Evolutionary conservation across 371 early-diverging fungal species (phyloP), one percentile per base, ranked within the genome.

Genomic region (Cladochytrium tenue): DNA sequence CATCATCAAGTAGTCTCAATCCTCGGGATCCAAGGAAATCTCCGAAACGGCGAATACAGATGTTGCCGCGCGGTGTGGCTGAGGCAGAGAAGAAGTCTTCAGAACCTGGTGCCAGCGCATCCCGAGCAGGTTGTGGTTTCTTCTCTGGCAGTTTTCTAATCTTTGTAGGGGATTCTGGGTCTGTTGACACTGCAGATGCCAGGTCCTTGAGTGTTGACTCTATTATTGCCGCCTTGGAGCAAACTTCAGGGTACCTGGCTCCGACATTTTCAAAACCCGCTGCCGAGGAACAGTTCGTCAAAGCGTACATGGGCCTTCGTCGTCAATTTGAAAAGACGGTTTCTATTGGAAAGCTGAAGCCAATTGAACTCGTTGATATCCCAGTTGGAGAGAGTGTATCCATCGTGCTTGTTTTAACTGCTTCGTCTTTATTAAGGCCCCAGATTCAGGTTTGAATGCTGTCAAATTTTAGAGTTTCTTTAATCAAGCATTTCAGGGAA

Each of bases 241-340:
- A 83, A 34, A 82, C 80, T 2, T 86, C 88, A 10, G 85, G 89
- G 62, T 72, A 82, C 0, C 63, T 79, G 1, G 87, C 89, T 10
- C 91, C 92, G 20, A 63, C 88, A 43, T 95, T 95, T 64, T 82
- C 90, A 15, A 90, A 90, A 59, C 77, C 83, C 15, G 75, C 88
- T 5, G 81, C 87, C 1, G 96, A 96, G 73, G 94, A 93, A 55
- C 86, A 87, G 32, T 95, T 87, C 72, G 95, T 94, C 34, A 67
- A 67, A 87, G 81, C 88, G 23, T 88, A 90, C 64, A 74, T 93
- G 27, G 86, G 88, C 34, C 79, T 94, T 68, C 84, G 88, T 32
- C 78, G 90, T 15, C 93, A 94, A 57, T 76, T 96, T 5, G 88
- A 88, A 3, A 81, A 80, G 28, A 73, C 89, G n/a, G 82, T 95